phyloP scores from a whole-genome alignment of 2,329 filamentous ascomycete species.

The Aspergillus luchuensis region DNA sequence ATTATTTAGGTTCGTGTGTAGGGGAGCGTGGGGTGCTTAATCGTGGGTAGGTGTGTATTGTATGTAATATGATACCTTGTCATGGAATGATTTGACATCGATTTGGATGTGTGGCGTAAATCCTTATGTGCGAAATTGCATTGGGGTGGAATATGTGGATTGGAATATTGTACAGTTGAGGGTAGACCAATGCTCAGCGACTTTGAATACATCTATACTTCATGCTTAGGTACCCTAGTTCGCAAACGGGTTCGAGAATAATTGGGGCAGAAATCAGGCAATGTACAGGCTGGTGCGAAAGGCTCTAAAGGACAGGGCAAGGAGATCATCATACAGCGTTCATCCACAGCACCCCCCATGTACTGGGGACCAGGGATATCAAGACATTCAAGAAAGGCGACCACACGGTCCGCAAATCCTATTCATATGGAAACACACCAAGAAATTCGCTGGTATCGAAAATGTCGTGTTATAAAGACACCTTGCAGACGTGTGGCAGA shows the following conservation, averaged over 20 bases:
- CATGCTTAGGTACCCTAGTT: neutral
- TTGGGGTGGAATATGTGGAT: neutral
- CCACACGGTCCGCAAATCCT: neutral
- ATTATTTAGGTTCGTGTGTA: slow-evolving; percentile 1
- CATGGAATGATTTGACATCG: neutral
- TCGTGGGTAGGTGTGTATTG: neutral
- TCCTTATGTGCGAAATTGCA: neutral
- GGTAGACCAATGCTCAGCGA: neutral
- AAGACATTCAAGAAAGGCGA: neutral
- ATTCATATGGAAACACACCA: neutral
- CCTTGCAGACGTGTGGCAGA: neutral
- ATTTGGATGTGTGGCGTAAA: neutral
- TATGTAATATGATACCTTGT: slow-evolving; percentile 10
- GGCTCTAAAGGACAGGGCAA: neutral
- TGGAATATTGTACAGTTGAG: neutral
- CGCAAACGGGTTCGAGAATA: neutral
- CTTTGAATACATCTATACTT: neutral
- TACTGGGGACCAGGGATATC: neutral
- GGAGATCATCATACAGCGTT: slow-evolving; percentile 7
- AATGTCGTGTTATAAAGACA: slow-evolving; percentile 1
- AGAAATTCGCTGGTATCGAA: slow-evolving; percentile 4
- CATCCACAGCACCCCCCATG: neutral
- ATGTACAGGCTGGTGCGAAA: slow-evolving; percentile 3
- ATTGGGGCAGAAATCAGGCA: neutral
- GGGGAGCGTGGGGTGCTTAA: neutral